Conservation (phyloP, 805 yeast genomes). For the Sugiyamaella smithiae region DNA sequence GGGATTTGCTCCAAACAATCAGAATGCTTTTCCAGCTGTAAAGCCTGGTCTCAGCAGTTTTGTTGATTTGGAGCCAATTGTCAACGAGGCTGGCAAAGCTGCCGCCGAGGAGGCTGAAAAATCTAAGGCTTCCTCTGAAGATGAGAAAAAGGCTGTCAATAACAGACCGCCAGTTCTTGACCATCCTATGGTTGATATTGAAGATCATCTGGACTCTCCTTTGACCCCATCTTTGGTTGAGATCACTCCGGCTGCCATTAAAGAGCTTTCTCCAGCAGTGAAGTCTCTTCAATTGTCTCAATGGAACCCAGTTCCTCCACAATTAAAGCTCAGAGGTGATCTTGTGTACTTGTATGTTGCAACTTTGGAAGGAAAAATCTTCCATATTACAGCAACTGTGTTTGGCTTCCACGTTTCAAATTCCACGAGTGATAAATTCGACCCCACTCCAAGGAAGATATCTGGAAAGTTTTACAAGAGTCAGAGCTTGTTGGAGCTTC, state of each 20-base stretch:
- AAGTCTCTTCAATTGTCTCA: conserved; percentile 67
- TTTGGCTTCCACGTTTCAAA: conserved; percentile 78
- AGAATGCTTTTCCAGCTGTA: conserved; percentile 37
- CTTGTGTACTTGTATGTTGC: conserved; percentile 69
- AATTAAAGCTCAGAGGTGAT: conserved; percentile 66
- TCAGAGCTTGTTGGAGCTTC: conserved; percentile 58
- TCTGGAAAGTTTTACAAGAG: conserved; percentile 36
- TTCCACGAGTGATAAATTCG: conserved; percentile 65
- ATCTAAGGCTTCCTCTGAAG: not conserved
- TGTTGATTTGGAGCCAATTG: conserved; percentile 20
- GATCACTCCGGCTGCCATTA: not conserved
- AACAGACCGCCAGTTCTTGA: conserved; percentile 15
- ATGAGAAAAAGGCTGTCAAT: conserved; percentile 7
- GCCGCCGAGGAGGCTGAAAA: conserved; percentile 18
- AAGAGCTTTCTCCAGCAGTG: conserved; percentile 33
- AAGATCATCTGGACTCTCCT: conserved; percentile 23
- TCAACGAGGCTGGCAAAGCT: conserved; percentile 12
- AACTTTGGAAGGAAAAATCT: conserved; percentile 77
- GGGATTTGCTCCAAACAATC: conserved; percentile 42
- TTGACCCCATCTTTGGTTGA: conserved; percentile 21
- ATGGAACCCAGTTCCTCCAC: conserved; percentile 83
- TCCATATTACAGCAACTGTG: conserved; percentile 73
- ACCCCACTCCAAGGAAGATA: conserved; percentile 50
- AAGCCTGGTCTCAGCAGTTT: conserved; percentile 52
- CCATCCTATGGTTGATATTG: conserved; percentile 21